Conservation (phyloP, 371 early-diverging fungal genomes). For the Fennellomyces sp. region DNA sequence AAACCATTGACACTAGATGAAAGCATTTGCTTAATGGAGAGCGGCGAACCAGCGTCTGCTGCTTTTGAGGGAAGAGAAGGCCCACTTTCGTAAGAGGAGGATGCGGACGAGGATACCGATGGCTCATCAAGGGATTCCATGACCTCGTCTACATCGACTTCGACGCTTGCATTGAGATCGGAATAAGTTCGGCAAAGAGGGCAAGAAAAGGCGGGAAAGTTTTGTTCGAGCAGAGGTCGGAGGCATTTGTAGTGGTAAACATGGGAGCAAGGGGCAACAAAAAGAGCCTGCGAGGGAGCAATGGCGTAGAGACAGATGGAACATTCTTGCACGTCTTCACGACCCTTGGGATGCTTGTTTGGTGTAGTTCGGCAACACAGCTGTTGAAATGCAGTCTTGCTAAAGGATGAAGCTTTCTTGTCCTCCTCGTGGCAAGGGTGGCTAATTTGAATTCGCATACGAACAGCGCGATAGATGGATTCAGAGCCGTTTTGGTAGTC, state of each 20-base stretch:
- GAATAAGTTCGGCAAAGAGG: slow-evolving; percentile 95
- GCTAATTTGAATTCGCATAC: slow-evolving; percentile 73
- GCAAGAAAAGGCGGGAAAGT: slow-evolving; percentile 86
- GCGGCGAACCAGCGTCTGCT: neutral
- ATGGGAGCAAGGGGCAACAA: slow-evolving; percentile 95
- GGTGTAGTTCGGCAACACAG: neutral
- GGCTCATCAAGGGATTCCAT: slow-evolving; percentile 29
- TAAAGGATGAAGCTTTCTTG: neutral
- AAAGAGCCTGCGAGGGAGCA: slow-evolving; percentile 91
- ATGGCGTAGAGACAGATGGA: slow-evolving; percentile 96
- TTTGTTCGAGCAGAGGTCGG: slow-evolving; percentile 59
- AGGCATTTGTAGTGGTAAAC: slow-evolving; percentile 96
- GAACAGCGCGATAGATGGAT: slow-evolving; percentile 77
- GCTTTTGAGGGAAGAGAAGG: neutral
- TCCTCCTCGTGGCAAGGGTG: neutral
- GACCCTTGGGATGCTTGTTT: neutral
- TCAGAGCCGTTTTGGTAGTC: slow-evolving; percentile 89
- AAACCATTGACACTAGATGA: neutral
- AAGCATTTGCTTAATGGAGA: neutral
- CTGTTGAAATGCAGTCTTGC: neutral
- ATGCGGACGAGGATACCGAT: neutral
- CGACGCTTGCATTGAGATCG: slow-evolving; percentile 80
- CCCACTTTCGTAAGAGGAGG: neutral
- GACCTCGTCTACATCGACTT: slow-evolving; percentile 72
- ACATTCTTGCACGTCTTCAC: slow-evolving; percentile 72